These are phyloP conservation scores for Fusarium sp. DNA, from an alignment of 2,329 filamentous ascomycete species.

Conservation along the genomic window DNA sequence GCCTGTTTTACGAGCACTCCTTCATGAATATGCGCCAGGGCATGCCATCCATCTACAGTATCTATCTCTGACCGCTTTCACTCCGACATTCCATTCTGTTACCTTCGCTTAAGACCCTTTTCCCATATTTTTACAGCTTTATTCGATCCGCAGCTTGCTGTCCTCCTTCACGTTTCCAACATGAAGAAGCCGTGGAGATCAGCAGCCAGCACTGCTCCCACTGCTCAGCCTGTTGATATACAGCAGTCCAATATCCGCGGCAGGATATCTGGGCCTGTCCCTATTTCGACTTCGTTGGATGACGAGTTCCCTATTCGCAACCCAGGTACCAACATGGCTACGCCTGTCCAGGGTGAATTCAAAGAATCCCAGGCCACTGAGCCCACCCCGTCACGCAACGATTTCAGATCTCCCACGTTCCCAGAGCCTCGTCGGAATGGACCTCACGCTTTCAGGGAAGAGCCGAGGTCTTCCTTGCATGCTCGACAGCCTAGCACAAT, in stretches of 20 bases:
- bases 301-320: conserved; percentile 64
- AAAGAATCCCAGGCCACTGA: conserved; percentile 30
- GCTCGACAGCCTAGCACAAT: conserved; percentile 16
- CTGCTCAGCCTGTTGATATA: conserved; percentile 37
- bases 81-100: conserved; percentile 22
- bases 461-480: conserved; percentile 17
- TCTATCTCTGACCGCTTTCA: conserved; percentile 23
- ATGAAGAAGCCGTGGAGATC: conserved; percentile 59
- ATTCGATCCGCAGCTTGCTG: neutral
- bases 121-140: conserved; percentile 1
- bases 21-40: conserved; percentile 36
- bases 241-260: conserved; percentile 61
- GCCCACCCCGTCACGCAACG: conserved; percentile 4
- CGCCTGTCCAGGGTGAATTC: conserved; percentile 40
- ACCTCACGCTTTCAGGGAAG: conserved; percentile 11
- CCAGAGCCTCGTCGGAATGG: conserved; percentile 28
- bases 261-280: conserved; percentile 69
- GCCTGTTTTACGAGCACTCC: conserved; percentile 30
- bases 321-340: conserved; percentile 49
- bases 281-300: conserved; percentile 57
- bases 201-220: conserved; percentile 46
- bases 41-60: conserved; percentile 16
- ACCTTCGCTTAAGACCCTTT: conserved; percentile 13
- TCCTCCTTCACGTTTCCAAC: conserved; percentile 13
- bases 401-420: conserved; percentile 25